Conservation (phyloP, 768 basidiomycete genomes). For the Leccinum subgranulosum region DNA sequence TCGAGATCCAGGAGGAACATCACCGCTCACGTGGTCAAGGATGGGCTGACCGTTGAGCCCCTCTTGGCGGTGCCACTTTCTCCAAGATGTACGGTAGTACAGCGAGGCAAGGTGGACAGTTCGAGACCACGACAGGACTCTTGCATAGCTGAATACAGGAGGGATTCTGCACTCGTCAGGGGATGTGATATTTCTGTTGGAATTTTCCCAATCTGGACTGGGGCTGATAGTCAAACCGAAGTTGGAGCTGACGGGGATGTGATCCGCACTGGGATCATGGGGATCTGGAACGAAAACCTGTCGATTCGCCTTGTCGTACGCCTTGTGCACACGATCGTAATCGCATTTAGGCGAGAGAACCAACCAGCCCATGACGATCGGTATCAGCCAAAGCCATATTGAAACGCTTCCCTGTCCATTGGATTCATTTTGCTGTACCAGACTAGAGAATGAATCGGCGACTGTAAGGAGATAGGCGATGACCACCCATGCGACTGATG, state of each 20-base stretch:
- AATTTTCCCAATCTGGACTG: not conserved
- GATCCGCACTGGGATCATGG: not conserved
- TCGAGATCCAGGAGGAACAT: constrained; percentile 13
- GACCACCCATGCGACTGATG: constrained; percentile 42
- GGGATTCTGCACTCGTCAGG: constrained; percentile 24
- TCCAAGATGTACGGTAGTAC: constrained; percentile 15
- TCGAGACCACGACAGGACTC: constrained; percentile 19
- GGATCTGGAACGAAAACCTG: not conserved
- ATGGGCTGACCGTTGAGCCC: constrained; percentile 1
- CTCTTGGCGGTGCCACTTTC: not conserved
- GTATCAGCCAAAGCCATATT: constrained; percentile 43
- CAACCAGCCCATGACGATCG: constrained; percentile 40
- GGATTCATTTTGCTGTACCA: constrained; percentile 22
- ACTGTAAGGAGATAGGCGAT: constrained; percentile 36
- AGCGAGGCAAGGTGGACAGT: constrained; percentile 15
- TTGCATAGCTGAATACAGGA: constrained; percentile 26
- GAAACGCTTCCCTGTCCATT: constrained; percentile 39
- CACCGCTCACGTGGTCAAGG: not conserved
- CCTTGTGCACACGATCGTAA: constrained; percentile 24
- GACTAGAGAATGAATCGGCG: constrained; percentile 11
- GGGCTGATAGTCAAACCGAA: constrained; percentile 18
- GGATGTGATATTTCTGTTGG: not conserved
- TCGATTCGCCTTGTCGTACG: constrained; percentile 14
- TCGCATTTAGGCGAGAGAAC: constrained; percentile 41
- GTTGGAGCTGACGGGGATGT: not conserved